Evolutionary conservation across 108 stramenopile species (phyloP), one percentile per base, ranked within the genome.

Genomic region (Cyclotella sp.): DNA sequence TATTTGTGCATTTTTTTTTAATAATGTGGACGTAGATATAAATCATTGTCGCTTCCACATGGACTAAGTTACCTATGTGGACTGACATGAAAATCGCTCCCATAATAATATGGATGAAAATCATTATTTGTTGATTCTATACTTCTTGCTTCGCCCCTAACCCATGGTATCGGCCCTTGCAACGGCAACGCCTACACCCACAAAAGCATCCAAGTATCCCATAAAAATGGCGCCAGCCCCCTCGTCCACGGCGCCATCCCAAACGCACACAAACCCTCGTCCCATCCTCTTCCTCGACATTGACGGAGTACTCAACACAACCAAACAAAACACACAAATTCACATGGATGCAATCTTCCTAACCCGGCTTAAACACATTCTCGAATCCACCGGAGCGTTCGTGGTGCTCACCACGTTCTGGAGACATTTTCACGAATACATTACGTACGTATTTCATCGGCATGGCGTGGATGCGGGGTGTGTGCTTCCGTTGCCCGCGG

Each of bases 401-500:
- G 52, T 82, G 27, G 81, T 82, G 15, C 39, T 76, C 30, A 66
- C 81, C 10, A 82, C 81, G 7, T 82, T 82, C 59, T 82, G 81
- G 81, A 47, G 80, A n/a, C 80, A 81, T 29, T 81, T 81, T 58
- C 80, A 81, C 44, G 75, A 76, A 24, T 82, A 82, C 47, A 82
- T 82, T 12, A 41, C 70, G 0, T 82, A 82, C 51, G 74, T 75
- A 0, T 47, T 82, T 0, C 75, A 82, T 68, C 34, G 81, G 21
- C 75, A 82, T 53, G 81, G 81, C 22, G 72, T 82, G 16, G 75
- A 82, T 62, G 75, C 64, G 15, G 70, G 24, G 6, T 72, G 65
- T 53, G 60, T 76, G 70, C 24, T 82, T 24, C 70, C 73, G 4
- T 57, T 64, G 39, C 81, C 81, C 8, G 52, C 67, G 64, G 75